Conservation (phyloP, 495 filamentous ascomycete genomes). For the Aspergillus conjunctus region DNA sequence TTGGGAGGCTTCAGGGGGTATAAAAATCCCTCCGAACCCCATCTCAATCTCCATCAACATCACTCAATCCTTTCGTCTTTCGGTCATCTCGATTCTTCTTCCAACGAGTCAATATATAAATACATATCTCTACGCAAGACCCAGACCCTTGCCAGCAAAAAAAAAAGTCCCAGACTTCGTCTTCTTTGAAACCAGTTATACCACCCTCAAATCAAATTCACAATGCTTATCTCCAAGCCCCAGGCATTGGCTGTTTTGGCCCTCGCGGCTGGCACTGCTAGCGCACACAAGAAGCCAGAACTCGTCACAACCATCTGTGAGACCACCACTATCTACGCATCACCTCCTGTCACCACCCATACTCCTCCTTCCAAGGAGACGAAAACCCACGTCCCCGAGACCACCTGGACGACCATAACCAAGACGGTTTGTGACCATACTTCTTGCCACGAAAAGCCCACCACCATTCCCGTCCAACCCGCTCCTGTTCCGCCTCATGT, state of each 20-base stretch:
- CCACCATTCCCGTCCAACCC: conserved; percentile 5
- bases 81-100: not conserved
- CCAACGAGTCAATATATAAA: not conserved
- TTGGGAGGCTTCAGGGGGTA: conserved; percentile 3
- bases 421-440: conserved; percentile 8
- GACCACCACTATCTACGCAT: not conserved
- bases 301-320: conserved; percentile 18
- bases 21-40: conserved; percentile 5
- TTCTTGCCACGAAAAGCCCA: conserved; percentile 9
- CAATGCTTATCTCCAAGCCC: conserved; percentile 27
- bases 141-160: not conserved
- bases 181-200: not conserved
- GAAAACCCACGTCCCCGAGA: conserved; percentile 9
- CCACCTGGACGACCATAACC: conserved; percentile 3
- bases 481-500: not conserved
- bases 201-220: not conserved
- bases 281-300: conserved; percentile 6
- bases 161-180: not conserved
- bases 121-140: not conserved
- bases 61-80: not conserved
- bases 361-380: not conserved
- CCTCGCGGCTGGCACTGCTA: conserved; percentile 26
- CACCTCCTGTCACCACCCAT: conserved; percentile 3
- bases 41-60: not conserved
- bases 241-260: conserved; percentile 22